These are phyloP conservation scores for Theileria equi DNA, from an alignment of 169 alveolate genomes.

Conservation along the genomic window DNA sequence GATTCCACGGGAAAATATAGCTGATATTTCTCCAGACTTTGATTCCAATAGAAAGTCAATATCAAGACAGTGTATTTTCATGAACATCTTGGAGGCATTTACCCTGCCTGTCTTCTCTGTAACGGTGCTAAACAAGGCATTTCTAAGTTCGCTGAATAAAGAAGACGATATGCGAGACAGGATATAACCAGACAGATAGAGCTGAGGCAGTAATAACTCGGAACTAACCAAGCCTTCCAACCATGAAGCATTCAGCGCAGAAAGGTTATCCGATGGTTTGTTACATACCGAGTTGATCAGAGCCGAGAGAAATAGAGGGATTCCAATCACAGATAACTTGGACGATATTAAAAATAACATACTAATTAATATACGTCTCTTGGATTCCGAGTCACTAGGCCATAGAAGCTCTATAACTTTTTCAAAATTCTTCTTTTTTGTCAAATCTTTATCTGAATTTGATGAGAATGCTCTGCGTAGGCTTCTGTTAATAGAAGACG, in stretches of 20 bases:
- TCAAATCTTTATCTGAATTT: not conserved
- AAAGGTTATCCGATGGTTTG: not conserved
- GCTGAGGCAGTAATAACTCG: constrained; percentile 25
- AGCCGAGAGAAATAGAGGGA: constrained; percentile 58
- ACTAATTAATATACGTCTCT: constrained; percentile 37
- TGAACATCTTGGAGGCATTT: constrained; percentile 71
- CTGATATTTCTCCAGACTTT: constrained; percentile 74
- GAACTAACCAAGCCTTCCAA: constrained; percentile 21
- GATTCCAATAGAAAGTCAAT: constrained; percentile 70
- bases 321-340: constrained; percentile 27
- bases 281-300: constrained; percentile 30
- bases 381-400: constrained; percentile 51
- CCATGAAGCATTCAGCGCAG: constrained; percentile 6
- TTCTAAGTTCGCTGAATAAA: constrained; percentile 69
- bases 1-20: constrained; percentile 71
- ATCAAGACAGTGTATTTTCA: constrained; percentile 70
- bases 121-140: constrained; percentile 70
- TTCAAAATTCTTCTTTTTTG: not conserved
- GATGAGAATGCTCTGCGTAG: constrained; percentile 3
- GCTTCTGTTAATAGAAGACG: constrained; percentile 3
- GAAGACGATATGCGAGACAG: constrained; percentile 28
- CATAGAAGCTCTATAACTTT: constrained; percentile 36
- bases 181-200: constrained; percentile 35
- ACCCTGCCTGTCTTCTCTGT: constrained; percentile 69
- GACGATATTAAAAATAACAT: constrained; percentile 34